Conservation (phyloP, 805 yeast species). For the Clavispora vitiphila region DNA sequence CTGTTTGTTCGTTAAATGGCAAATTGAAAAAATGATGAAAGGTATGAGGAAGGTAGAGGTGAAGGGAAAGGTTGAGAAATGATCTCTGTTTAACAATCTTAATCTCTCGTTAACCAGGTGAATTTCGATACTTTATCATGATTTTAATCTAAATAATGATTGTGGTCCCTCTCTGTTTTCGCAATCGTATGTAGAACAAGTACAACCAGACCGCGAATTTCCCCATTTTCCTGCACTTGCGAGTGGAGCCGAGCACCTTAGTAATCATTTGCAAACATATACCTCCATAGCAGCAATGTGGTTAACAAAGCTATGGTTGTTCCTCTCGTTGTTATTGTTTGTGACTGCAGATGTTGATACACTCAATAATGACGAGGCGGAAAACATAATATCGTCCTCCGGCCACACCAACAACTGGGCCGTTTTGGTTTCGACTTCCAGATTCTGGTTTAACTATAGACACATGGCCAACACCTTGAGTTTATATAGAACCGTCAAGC, state of each 20-base stretch:
- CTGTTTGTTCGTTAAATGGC: conserved; percentile 27
- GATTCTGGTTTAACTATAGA: conserved; percentile 98
- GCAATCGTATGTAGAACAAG: too few relatives aligned
- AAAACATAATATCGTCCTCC: conserved; percentile 26
- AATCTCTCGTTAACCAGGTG: too few relatives aligned
- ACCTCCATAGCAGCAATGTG: not conserved
- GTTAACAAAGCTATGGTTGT: not conserved
- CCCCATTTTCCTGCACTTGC: not conserved
- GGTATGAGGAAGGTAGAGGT: too few relatives aligned
- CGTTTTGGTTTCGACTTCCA: conserved; percentile 88
- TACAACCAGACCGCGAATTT: not conserved
- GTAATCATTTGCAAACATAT: not conserved
- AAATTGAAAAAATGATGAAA: conserved; percentile 17
- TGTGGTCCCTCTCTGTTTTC: too few relatives aligned
- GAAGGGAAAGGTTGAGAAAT: too few relatives aligned
- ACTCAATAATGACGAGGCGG: conserved; percentile 18
- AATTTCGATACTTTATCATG: too few relatives aligned
- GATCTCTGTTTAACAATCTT: too few relatives aligned
- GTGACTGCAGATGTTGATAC: conserved; percentile 7
- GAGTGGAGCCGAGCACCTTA: not conserved
- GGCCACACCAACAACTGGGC: conserved; percentile 73
- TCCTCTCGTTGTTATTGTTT: not conserved
- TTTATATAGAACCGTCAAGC: conserved; percentile 91
- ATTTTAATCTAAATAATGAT: too few relatives aligned
- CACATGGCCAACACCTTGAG: conserved; percentile 96